Evolutionary conservation across 2,329 filamentous ascomycete species (phyloP), one percentile per base, ranked within the genome.

Genomic region (Penicillium concentricum): DNA sequence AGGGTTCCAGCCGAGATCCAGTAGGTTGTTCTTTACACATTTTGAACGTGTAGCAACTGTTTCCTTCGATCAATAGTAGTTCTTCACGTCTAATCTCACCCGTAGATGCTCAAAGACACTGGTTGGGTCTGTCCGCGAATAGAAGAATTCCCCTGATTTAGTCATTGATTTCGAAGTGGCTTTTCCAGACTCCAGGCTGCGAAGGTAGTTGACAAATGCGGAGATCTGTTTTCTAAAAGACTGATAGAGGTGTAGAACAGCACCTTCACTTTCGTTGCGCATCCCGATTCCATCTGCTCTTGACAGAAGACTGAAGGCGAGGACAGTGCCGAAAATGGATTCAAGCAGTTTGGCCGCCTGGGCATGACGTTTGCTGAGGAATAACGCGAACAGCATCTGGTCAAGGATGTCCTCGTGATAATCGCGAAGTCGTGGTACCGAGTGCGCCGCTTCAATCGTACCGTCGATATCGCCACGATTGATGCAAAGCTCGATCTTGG

Each of bases 391-490:
- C 76, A 92, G 84, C 45, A 95, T 91, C 49, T 85, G 81, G 68
- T 95, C 88, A 2, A 96, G 79, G 8, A 87, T 83, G 34, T 83
- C 79, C 59, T 92, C 87, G 64, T 96, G 91, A 24, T 87, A 83
- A 42, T 85, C 82, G 22, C 87, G 81, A 13, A 96, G 75, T 41
- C 83, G 79, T 38, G 87, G 85, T 0, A 92, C 82, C 15, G 90
- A 88, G 62, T 83, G 79, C 12, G 78, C 78, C 13, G 75, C 74
- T 44, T 80, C 78, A 18, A 84, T 75, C 24, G 76, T 78, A 24
- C 71, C 73, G 47, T 73, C 77, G 49, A 73, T 74, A 18, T 79
- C 79, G 1, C 79, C 78, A 1, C 67, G 73, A 15, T 77, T 74
- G 0, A 93, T 75, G 18, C 80, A 79, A 2, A 67, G 67, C 71